Base-by-base conservation (phyloP, 2,329 filamentous ascomycete genomes). In the Ophiostoma sp. region DNA sequence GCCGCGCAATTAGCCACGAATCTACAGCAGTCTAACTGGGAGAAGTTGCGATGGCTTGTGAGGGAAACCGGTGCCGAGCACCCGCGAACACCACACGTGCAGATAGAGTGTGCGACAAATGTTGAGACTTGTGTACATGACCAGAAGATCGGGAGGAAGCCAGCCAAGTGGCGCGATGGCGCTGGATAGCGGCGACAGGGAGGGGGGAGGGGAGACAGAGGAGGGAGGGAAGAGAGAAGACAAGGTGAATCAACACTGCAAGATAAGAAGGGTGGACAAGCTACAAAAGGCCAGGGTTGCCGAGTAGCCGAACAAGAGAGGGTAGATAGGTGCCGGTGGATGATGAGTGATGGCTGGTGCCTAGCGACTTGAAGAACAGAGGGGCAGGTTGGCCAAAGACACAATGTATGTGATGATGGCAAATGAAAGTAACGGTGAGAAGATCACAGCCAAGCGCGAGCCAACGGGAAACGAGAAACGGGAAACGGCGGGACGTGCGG, bases 1-100 rank as follows among this genome's bases (percentile, higher is more conserved):
- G 57, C 57, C 57, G 57, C 57, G 27, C 57, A 62, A 62, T 31
- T 27, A 57, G 57, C 27, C 57, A 62, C 27, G 57, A 62, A 62
- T 4, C 27, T 62, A 62, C 23, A 27, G 27, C 27, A 31, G 15
- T 62, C 52, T 57, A 11, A 33, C 57, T 3, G 1, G 27, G 11
- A 8, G n/a, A 57, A 57, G 11, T 23, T 57, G 52, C 52, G 52
- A 23, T 27, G 20, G 1, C 33, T 31, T 35, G 11, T 13, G 3
- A 33, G 17, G 57, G 27, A 33, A 62, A 62, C 10, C 23, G 11
- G 13, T 62, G 57, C 57, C 23, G 27, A 33, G 17, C 15, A 62
- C 27, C 23, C 57, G 27, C 4, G 10, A 4, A 57, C 23, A 27
- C 23, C 4, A 27, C 52, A 57, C 52, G n/a, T 57, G 52, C 10